These are phyloP conservation scores for Hemisphaericaspora nanyangensis DNA, from an alignment of 805 yeast genomes.

Conservation along the genomic window DNA sequence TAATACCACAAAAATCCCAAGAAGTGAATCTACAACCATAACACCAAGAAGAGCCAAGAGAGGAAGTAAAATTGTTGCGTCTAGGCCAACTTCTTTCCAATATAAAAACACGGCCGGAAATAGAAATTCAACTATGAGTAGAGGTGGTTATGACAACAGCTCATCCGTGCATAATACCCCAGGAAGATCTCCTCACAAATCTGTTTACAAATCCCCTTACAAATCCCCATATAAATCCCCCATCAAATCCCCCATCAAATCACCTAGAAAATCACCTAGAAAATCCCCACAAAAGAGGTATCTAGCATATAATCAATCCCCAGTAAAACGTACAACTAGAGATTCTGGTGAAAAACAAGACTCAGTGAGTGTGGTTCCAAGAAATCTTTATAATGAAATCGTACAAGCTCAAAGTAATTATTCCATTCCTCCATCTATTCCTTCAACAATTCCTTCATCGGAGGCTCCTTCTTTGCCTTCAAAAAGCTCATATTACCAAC, in stretches of 20 bases:
- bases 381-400: conserved; percentile 43
- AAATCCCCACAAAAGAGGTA: conserved; percentile 17
- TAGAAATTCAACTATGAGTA: conserved; percentile 5
- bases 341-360: conserved; percentile 14
- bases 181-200: conserved; percentile 14
- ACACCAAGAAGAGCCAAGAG: conserved; percentile 22
- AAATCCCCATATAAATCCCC: conserved; percentile 26
- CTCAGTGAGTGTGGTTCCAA: conserved; percentile 26
- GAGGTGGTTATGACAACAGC: not conserved
- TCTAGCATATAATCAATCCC: conserved; percentile 11
- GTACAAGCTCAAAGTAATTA: conserved; percentile 27
- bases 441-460: too few species aligned
- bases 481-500: conserved; percentile 21
- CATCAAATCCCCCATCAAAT: conserved; percentile 11
- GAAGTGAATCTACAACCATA: conserved; percentile 16
- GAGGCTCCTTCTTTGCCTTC: conserved; percentile 31
- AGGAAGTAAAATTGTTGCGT: conserved; percentile 30
- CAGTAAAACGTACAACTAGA: too few species aligned
- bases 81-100: conserved; percentile 42
- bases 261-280: conserved; percentile 13
- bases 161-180: conserved; percentile 19
- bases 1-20: conserved; percentile 4
- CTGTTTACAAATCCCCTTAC: conserved; percentile 24
- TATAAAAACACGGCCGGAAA: conserved; percentile 26
- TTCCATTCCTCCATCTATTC: conserved; percentile 37